Base-by-base conservation (phyloP, 2,329 filamentous ascomycete species). In the Aspergillus glaucus region DNA sequence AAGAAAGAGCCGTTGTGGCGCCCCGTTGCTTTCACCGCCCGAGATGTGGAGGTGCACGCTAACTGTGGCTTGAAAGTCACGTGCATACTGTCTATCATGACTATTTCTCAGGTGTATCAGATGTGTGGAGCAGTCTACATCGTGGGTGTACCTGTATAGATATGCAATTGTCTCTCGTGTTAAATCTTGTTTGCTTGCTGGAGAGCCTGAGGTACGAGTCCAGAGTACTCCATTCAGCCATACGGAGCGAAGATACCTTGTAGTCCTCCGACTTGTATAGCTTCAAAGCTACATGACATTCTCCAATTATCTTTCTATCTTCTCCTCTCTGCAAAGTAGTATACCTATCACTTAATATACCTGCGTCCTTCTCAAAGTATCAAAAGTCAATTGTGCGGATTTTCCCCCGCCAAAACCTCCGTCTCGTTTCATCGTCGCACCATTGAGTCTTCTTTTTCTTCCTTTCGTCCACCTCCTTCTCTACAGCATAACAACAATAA, bases 401-500 rank as follows among this genome's bases (percentile, higher is more conserved):
- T 30, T 30, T 4, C 9, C 9, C 26, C 26, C 26, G 4, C 34
- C 34, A n/a, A 40, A 40, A 40, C 37, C 15, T 22, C 37, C 37
- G 37, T 19, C 19, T 19, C 9, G 37, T 40, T 40, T 44, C 44
- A 21, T 45, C 48, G 39, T 48, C 50, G 46, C 51, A 37, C 45
- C 43, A 36, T 34, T 47, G 19, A 44, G 36, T 44, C 28, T 34
- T 10, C 37, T 19, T 14, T 32, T 36, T 40, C 15, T 34, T 26
- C 43, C 42, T 36, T 22, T 26, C 43, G 10, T 44, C 49, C 40
- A 12, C 43, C 43, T 46, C 28, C 44, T 47, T 47, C 7, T 41
- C 14, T n/a, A 12, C 26, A 30, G 10, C 9, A 12, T 4, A 30
- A 30, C 26, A 12, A 30, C 10, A 30, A 30, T 30, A 30, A 30